Evolutionary conservation across 768 basidiomycete species (phyloP).

Genomic region (Lentinula sp.): DNA sequence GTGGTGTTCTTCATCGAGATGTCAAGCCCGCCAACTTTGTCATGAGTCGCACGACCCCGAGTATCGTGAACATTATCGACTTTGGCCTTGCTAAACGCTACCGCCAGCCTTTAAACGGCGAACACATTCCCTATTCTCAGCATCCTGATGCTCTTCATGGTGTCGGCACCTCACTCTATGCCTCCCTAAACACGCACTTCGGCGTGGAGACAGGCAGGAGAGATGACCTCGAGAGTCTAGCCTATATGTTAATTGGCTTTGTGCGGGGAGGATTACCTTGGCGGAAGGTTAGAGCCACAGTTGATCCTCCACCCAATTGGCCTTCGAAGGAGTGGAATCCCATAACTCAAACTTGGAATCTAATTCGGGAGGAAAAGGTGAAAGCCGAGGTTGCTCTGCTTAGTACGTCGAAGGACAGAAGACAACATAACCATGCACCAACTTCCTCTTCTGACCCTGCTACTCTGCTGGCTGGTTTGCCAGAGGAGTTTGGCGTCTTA

Average conservation of each 20-base stretch:
- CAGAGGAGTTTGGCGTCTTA: conserved; percentile 53
- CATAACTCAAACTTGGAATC: conserved; percentile 67
- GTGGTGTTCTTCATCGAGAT: conserved; percentile 92
- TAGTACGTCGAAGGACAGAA: conserved; percentile 70
- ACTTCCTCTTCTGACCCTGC: neutral
- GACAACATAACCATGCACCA: conserved; percentile 6
- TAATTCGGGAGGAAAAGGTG: conserved; percentile 70
- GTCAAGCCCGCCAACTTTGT: conserved; percentile 99
- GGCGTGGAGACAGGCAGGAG: conserved; percentile 70
- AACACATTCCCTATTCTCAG: conserved; percentile 68
- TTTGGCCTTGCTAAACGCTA: conserved; percentile 82
- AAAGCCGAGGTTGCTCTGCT: conserved; percentile 63
- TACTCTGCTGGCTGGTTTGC: conserved; percentile 29
- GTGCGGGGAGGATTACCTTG: conserved; percentile 73
- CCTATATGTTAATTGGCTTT: conserved; percentile 83
- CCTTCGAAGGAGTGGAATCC: conserved; percentile 34
- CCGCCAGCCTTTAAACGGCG: conserved; percentile 56
- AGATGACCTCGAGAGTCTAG: conserved; percentile 75
- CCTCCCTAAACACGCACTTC: conserved; percentile 69
- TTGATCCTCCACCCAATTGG: conserved; percentile 15
- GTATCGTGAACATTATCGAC: conserved; percentile 83
- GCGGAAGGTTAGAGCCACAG: conserved; percentile 62
- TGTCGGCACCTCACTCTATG: conserved; percentile 74
- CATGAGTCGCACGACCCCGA: conserved; percentile 69
- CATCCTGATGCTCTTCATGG: conserved; percentile 58